Base-by-base conservation (phyloP, 2,329 filamentous ascomycete genomes). In the Xylaria arbuscula region DNA sequence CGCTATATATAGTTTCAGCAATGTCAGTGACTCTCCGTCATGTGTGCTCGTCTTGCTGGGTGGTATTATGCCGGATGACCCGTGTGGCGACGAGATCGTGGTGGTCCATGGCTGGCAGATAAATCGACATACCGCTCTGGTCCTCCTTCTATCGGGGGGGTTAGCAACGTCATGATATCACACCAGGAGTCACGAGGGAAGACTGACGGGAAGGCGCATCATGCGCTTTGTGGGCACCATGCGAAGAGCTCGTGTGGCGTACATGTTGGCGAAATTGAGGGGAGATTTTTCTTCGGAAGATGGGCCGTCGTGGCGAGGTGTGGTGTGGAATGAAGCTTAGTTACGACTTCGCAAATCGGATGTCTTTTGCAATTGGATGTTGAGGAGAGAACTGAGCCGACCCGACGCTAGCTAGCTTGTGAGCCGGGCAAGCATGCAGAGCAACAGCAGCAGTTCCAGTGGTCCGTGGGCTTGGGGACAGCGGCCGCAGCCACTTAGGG, bases 131-230 rank as follows among this genome's bases (percentile, higher is more conserved):
- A 91, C 89, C 89, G 76, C 85, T 85, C 80, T 90, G 89, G 78
- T 90, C 88, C 82, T 91, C 89, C 76, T 88, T 88, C 89, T 91
- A 75, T 76, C 73, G 61, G 63, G 50, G 72, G 75, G 68, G 80
- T 81, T 78, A 81, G 77, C 75, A 79, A 77, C 76, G 75, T 78
- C 77, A 78, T 79, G 75, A 76, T 68, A 71, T 69, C 67, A 62
- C 67, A 71, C 47, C 19, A 56, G 64, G 54, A 67, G 53, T 61
- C 69, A 59, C 22, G 40, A 61, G 47, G 17, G 32, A 34, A 42
- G 48, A 72, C 90, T 85, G 85, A 95, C 93, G 77, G 92, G 92
- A 78, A 93, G 82, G 80, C 85, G 84, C 86, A 91, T 87, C 87
- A 90, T 86, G 83, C 88, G 87, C 81, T 83, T 82, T 73, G 89